Percentiles rank a stretch among this genome's conserved stretches.
phyloP scores from a whole-genome alignment of 257 asterid species.

The Fraxinus americana region DNA sequence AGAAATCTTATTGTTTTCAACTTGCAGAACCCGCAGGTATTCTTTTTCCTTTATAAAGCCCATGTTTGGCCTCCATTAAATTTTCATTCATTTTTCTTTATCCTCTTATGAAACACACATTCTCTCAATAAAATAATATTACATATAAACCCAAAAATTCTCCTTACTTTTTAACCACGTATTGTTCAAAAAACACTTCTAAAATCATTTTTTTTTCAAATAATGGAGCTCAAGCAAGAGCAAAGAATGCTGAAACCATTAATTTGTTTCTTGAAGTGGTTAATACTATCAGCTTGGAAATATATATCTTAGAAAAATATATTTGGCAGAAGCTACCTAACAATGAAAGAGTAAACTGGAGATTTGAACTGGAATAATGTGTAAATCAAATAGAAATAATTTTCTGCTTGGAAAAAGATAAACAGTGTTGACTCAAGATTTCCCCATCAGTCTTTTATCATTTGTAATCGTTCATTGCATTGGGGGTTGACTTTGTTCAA shows the following conservation, averaged over 20 bases:
- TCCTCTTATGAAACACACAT: too few species aligned
- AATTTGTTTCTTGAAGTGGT: constrained; percentile 3
- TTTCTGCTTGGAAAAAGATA: neutral
- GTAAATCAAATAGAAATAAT: neutral
- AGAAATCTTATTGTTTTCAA: constrained; percentile 83
- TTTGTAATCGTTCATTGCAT: constrained; percentile 8
- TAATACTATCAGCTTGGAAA: neutral
- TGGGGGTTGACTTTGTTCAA: neutral
- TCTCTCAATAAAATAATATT: too few species aligned
- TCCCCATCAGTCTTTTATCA: neutral
- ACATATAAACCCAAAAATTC: too few species aligned
- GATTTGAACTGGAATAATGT: neutral
- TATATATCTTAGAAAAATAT: neutral
- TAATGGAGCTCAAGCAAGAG: too few species aligned
- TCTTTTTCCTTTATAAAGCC: constrained; percentile 7
- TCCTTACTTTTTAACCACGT: too few species aligned
- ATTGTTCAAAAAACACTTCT: too few species aligned
- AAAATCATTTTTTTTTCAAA: too few species aligned
- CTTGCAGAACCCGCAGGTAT: constrained; percentile 96
- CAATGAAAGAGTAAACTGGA: neutral
- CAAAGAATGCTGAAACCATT: constrained; percentile 9
- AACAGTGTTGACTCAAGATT: neutral
- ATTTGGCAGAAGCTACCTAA: neutral
- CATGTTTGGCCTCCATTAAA: too few species aligned
- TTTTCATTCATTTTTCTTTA: too few species aligned